phyloP scores from a whole-genome alignment of 345 rosid species.

The Brassica carinata region DNA sequence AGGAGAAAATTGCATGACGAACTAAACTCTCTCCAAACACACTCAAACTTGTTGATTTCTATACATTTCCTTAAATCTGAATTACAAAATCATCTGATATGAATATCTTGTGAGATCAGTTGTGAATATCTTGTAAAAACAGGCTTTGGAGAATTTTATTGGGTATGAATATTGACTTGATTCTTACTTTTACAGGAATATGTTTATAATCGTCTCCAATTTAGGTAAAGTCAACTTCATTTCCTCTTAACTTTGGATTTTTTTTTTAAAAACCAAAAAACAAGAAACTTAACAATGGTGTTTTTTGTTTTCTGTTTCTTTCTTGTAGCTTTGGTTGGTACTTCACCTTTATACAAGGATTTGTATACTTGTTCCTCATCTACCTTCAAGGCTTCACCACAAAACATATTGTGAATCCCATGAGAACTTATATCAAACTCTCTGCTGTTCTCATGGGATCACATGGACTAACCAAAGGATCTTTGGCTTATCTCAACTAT shows the following conservation, averaged over 20 bases:
- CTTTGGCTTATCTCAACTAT: slow-evolving; percentile 93
- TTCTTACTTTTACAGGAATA: slow-evolving; percentile 68
- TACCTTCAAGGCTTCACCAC: slow-evolving; percentile 91
- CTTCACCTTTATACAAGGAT: slow-evolving; percentile 97
- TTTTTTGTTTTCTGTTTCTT: not conserved
- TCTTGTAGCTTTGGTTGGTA: slow-evolving; percentile 94
- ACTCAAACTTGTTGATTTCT: not conserved
- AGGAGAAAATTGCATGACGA: slow-evolving; percentile 26
- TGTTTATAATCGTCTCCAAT: slow-evolving; percentile 90
- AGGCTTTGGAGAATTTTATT: not conserved
- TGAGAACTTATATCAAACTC: slow-evolving; percentile 92
- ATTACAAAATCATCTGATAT: not conserved
- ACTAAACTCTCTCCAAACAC: slow-evolving; percentile 24
- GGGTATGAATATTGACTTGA: slow-evolving; percentile 21
- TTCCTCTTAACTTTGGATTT: not conserved
- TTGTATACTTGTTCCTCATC: slow-evolving; percentile 81
- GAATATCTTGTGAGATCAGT: not conserved
- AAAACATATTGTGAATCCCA: slow-evolving; percentile 91
- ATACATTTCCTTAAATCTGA: not conserved
- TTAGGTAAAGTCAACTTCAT: slow-evolving; percentile 58
- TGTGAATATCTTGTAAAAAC: slow-evolving; percentile 21
- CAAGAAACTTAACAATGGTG: not conserved
- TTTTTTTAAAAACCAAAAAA: not conserved
- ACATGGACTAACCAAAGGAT: slow-evolving; percentile 93
- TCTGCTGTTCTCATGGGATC: slow-evolving; percentile 99